These are phyloP conservation scores for Luzula sylvatica DNA, from an alignment of 176 grass and related monocot genomes.

Conservation along the genomic window DNA sequence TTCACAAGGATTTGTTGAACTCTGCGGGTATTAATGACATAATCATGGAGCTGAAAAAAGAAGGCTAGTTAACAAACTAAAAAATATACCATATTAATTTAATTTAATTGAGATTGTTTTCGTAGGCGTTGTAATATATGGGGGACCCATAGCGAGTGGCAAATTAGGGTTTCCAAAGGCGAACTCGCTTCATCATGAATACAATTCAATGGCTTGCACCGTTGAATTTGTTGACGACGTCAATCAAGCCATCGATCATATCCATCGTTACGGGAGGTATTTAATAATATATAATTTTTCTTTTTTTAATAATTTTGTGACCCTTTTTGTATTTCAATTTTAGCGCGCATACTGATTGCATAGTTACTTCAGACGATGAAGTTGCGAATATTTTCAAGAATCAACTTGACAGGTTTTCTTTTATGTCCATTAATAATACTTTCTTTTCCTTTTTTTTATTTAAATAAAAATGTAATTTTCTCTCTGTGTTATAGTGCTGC, in stretches of 20 bases:
- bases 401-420: constrained; percentile 80
- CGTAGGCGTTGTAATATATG: constrained; percentile 71
- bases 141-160: constrained; percentile 46
- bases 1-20: constrained; percentile 70
- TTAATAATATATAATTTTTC: background rate
- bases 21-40: constrained; percentile 50
- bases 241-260: constrained; percentile 75
- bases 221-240: constrained; percentile 87
- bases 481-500: constrained; percentile 51
- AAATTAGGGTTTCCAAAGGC: constrained; percentile 43
- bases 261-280: constrained; percentile 90
- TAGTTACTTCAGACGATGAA: constrained; percentile 54
- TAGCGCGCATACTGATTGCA: constrained; percentile 91
- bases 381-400: constrained; percentile 57
- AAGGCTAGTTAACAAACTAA: constrained; percentile 33
- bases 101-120: background rate
- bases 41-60: constrained; percentile 56
- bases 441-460: background rate
- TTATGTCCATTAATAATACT: constrained; percentile 4
- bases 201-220: constrained; percentile 72
- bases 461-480: background rate
- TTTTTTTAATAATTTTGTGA: constrained; percentile 6
- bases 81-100: background rate
- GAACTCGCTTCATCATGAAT: constrained; percentile 66
- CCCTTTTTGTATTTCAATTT: constrained; percentile 7